Percentiles rank a stretch among this genome's conserved stretches.
Evolutionary conservation across 2,329 filamentous ascomycete species (phyloP).

Genomic region (Geosmithia flava): DNA sequence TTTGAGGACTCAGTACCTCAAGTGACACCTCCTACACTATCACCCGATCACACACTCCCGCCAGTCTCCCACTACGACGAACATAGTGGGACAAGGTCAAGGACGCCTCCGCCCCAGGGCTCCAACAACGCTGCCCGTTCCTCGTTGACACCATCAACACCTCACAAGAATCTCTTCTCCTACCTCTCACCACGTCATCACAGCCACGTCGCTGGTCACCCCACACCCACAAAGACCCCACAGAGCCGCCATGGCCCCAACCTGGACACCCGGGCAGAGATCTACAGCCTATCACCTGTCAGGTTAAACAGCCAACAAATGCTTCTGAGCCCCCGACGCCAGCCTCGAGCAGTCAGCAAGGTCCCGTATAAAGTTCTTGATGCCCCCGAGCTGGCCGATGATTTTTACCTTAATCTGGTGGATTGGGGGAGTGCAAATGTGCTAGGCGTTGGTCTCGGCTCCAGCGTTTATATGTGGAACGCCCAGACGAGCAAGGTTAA

Average conservation of each 20-base stretch:
- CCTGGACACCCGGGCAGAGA: slow-evolving; percentile 77
- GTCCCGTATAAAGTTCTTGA: slow-evolving; percentile 97
- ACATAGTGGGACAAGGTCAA: slow-evolving; percentile 59
- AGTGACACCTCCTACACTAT: slow-evolving; percentile 50
- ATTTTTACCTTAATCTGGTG: slow-evolving; percentile 95
- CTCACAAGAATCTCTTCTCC: slow-evolving; percentile 93
- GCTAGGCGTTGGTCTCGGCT: slow-evolving; percentile 81
- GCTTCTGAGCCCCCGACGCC: slow-evolving; percentile 78
- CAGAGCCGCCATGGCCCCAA: slow-evolving; percentile 81
- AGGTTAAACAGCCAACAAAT: slow-evolving; percentile 88
- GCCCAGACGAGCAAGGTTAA: slow-evolving; percentile 82
- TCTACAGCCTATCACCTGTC: slow-evolving; percentile 92
- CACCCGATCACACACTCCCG: slow-evolving; percentile 42
- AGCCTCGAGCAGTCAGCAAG: slow-evolving; percentile 83
- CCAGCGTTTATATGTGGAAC: slow-evolving; percentile 98
- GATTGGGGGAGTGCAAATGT: slow-evolving; percentile 97
- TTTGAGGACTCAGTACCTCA: slow-evolving; percentile 89
- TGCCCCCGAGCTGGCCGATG: slow-evolving; percentile 88
- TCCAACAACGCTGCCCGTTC: slow-evolving; percentile 53
- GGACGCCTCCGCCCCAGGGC: slow-evolving; percentile 64
- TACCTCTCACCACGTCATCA: slow-evolving; percentile 70
- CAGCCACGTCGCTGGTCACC: slow-evolving; percentile 62
- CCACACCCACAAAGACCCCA: slow-evolving; percentile 79
- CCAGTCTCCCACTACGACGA: slow-evolving; percentile 37
- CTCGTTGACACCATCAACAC: slow-evolving; percentile 80